Percentiles rank a stretch among this genome's conserved stretches.
Evolutionary conservation across 2,329 filamentous ascomycete species (phyloP).

Genomic region (Boeremia lycopersici): DNA sequence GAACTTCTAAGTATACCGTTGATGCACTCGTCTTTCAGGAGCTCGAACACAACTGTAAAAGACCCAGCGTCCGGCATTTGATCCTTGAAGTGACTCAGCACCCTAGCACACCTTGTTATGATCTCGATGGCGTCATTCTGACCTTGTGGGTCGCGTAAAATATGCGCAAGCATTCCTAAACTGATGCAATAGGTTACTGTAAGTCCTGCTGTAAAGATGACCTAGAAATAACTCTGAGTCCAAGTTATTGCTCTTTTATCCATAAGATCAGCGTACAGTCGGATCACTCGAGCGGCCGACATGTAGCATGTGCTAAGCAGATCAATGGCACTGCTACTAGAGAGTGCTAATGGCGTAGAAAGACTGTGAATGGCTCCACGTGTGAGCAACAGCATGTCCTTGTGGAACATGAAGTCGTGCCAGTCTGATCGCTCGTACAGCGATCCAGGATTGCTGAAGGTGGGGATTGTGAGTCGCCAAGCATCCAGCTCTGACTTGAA

Average conservation of each 20-base stretch:
- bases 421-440: conserved; percentile 54
- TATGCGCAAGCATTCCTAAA: conserved; percentile 30
- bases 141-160: not conserved
- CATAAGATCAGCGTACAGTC: conserved; percentile 48
- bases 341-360: conserved; percentile 10
- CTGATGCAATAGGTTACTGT: conserved; percentile 31
- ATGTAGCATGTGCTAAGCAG: conserved; percentile 37
- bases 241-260: conserved; percentile 48
- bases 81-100: conserved; percentile 31
- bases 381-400: conserved; percentile 51
- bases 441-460: conserved; percentile 43
- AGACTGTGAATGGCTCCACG: conserved; percentile 51
- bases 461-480: conserved; percentile 46
- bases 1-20: conserved; percentile 4
- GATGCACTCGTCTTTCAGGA: conserved; percentile 31
- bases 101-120: conserved; percentile 22
- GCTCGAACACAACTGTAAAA: conserved; percentile 35
- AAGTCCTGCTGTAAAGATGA: conserved; percentile 54
- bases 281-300: conserved; percentile 48
- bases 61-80: conserved; percentile 34
- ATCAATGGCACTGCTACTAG: conserved; percentile 12
- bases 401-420: conserved; percentile 52
- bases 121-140: conserved; percentile 10
- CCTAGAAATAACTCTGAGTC: conserved; percentile 57
- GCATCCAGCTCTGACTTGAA: conserved; percentile 44